Percentiles rank a stretch among this genome's conserved stretches.
Evolutionary conservation across 2,329 filamentous ascomycete genomes (phyloP).

Genomic region (Diplodia mutila): DNA sequence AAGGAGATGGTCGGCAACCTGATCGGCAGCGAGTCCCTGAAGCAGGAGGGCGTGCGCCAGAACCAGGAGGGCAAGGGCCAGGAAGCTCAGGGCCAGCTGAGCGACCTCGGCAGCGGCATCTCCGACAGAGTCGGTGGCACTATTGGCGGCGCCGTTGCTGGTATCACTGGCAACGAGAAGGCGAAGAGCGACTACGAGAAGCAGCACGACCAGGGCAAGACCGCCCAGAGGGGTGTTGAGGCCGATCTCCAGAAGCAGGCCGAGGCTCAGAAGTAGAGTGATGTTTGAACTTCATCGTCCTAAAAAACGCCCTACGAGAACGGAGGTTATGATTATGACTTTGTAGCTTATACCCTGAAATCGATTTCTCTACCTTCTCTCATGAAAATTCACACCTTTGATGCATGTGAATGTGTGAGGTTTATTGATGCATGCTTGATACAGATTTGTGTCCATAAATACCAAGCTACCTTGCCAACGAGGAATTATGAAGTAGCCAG

Average conservation of each 20-base stretch:
- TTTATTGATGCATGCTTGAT: too few relatives aligned
- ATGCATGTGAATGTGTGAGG: too few relatives aligned
- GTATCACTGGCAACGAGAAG: slow-evolving; percentile 69
- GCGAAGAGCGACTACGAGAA: slow-evolving; percentile 68
- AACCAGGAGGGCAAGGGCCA: slow-evolving; percentile 79
- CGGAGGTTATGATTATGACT: background rate
- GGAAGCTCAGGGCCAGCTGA: slow-evolving; percentile 81
- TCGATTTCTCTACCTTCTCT: background rate
- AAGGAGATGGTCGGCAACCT: slow-evolving; percentile 81
- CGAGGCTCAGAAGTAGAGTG: slow-evolving; percentile 37
- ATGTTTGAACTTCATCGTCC: background rate
- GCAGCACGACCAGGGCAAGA: slow-evolving; percentile 82
- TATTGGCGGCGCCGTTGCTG: slow-evolving; percentile 71
- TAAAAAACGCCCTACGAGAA: background rate
- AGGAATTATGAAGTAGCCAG: too few relatives aligned
- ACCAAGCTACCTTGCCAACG: too few relatives aligned
- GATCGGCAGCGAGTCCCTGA: slow-evolving; percentile 74
- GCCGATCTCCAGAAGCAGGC: slow-evolving; percentile 76
- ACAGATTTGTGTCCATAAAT: too few relatives aligned
- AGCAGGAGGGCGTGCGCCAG: slow-evolving; percentile 74
- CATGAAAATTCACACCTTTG: too few relatives aligned
- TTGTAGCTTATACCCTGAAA: slow-evolving; percentile 7
- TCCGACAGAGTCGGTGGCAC: slow-evolving; percentile 64
- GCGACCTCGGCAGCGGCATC: slow-evolving; percentile 70
- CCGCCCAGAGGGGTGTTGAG: slow-evolving; percentile 80